Conservation (phyloP, 805 yeast species). For the Ogataea nakhonphanomensis region DNA sequence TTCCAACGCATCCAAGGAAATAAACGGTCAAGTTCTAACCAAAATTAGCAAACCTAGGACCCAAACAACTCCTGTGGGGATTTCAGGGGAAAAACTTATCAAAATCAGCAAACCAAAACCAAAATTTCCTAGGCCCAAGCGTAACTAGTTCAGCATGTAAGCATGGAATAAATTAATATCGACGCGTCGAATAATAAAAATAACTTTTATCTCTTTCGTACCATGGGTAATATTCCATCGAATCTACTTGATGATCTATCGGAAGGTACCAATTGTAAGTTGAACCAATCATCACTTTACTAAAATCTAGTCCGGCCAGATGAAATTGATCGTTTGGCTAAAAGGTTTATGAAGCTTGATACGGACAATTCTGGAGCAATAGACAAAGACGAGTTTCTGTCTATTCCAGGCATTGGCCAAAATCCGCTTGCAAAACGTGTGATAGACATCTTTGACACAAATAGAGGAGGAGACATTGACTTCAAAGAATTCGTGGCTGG, state of each 20-base stretch:
- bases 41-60: neutral
- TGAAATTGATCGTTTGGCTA: slow-evolving; percentile 86
- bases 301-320: slow-evolving; percentile 64
- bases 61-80: slow-evolving; percentile 1
- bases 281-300: neutral
- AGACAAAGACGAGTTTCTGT: slow-evolving; percentile 83
- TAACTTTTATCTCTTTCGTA: neutral
- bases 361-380: slow-evolving; percentile 90
- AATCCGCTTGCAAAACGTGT: slow-evolving; percentile 89
- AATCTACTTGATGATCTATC: slow-evolving; percentile 59
- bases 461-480: slow-evolving; percentile 89
- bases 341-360: slow-evolving; percentile 92
- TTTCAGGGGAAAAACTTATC: slow-evolving; percentile 13
- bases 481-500: slow-evolving; percentile 83
- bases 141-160: neutral
- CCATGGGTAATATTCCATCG: slow-evolving; percentile 37
- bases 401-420: slow-evolving; percentile 87
- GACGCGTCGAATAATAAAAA: neutral
- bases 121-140: slow-evolving; percentile 12
- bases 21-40: no score
- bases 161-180: no score
- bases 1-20: neutral
- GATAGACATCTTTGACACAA: slow-evolving; percentile 92
- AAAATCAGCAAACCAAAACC: slow-evolving; percentile 24
- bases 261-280: slow-evolving; percentile 74